A percentile compares a stretch with the other conserved stretches of the same genome.
Conservation (phyloP, 2,329 filamentous ascomycete species). For the Cercospora sp. region DNA sequence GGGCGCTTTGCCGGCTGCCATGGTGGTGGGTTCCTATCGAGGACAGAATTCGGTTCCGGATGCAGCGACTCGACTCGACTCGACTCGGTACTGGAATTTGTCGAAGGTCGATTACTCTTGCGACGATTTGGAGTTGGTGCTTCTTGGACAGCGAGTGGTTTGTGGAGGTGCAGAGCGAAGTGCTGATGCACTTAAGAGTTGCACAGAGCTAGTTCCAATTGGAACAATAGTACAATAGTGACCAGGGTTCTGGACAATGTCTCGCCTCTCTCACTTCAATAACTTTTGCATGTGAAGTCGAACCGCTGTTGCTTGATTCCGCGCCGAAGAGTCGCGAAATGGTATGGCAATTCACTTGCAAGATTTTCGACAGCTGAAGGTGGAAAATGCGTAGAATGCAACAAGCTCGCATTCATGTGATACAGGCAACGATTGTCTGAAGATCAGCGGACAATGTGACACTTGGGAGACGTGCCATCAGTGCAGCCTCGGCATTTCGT, state of each 20-base stretch:
- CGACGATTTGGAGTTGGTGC: too few relatives aligned
- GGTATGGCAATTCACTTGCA: background rate
- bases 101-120: background rate
- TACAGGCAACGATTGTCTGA: background rate
- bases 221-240: background rate
- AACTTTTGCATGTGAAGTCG: background rate
- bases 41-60: too few relatives aligned
- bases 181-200: background rate
- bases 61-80: background rate
- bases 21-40: background rate
- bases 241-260: background rate
- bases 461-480: background rate
- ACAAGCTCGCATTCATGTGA: background rate
- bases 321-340: background rate
- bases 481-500: background rate
- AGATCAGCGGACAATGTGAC: background rate
- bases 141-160: too few relatives aligned
- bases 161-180: too few relatives aligned
- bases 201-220: too few relatives aligned
- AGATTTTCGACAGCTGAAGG: background rate
- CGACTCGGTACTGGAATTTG: background rate
- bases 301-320: background rate
- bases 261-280: background rate
- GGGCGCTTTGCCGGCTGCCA: conserved; percentile 2
- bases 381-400: background rate